A percentile compares a stretch with the other conserved stretches of the same genome.
Conservation (phyloP, 495 filamentous ascomycete genomes). For the Sphaerosporella brunnea region DNA sequence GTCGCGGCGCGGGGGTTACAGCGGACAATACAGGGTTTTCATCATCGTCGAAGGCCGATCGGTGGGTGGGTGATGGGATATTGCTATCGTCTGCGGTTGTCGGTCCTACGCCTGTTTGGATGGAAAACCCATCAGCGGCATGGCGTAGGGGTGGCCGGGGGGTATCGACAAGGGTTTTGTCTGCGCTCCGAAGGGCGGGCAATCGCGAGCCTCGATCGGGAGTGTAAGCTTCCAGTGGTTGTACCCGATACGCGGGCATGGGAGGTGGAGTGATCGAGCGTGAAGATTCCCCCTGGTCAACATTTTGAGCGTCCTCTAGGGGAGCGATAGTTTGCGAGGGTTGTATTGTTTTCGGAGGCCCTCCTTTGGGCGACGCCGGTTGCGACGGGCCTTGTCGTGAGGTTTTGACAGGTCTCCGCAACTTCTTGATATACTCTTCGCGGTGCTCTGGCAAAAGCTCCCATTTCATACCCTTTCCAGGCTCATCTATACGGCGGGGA, state of each 20-base stretch:
- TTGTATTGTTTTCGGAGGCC: background rate
- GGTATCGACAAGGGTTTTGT: slow-evolving; percentile 27
- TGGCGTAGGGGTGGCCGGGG: background rate
- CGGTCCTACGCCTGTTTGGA: background rate
- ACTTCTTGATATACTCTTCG: slow-evolving; percentile 54
- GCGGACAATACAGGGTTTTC: slow-evolving; percentile 41
- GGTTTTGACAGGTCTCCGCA: slow-evolving; percentile 17
- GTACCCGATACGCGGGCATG: slow-evolving; percentile 28
- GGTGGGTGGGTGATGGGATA: background rate
- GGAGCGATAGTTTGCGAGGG: no score
- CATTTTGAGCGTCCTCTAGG: no score
- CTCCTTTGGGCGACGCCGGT: slow-evolving; percentile 15
- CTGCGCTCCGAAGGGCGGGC: slow-evolving; percentile 31
- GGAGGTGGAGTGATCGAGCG: slow-evolving; percentile 33
- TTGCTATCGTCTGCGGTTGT: background rate
- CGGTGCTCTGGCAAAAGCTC: slow-evolving; percentile 62
- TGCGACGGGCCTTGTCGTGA: slow-evolving; percentile 14
- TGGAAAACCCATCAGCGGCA: background rate
- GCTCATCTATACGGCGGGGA: slow-evolving; percentile 77
- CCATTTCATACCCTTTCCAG: slow-evolving; percentile 99
- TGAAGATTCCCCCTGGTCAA: no score
- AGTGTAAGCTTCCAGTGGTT: slow-evolving; percentile 36
- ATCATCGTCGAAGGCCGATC: slow-evolving; percentile 29
- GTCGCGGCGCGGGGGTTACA: slow-evolving; percentile 70
- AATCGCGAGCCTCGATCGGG: slow-evolving; percentile 37